Conservation (phyloP, 2,329 filamentous ascomycete species). For the Sclerotinia minor region DNA sequence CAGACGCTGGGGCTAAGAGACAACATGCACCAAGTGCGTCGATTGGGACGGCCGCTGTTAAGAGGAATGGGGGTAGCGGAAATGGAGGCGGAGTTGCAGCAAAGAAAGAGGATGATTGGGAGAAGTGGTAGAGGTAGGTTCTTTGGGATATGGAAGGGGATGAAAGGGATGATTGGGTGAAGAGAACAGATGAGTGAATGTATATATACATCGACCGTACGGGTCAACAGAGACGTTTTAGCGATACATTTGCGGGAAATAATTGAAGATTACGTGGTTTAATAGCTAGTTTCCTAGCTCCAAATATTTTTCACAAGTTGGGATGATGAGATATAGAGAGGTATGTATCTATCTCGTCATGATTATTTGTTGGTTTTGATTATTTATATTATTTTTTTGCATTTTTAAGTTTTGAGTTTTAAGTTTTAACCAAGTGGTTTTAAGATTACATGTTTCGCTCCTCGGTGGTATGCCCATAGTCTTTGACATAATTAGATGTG, state of each 20-base stretch:
- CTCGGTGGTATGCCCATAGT: too few relatives aligned
- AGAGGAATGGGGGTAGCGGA: slow-evolving; percentile 34
- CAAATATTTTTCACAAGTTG: not conserved
- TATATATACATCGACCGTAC: slow-evolving; percentile 6
- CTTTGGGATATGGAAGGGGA: not conserved
- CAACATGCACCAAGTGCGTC: slow-evolving; percentile 29
- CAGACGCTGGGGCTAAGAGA: slow-evolving; percentile 46
- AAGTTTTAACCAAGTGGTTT: too few relatives aligned
- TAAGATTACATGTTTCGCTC: too few relatives aligned
- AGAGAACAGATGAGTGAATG: slow-evolving; percentile 6
- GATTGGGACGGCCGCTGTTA: slow-evolving; percentile 40
- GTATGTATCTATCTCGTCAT: too few relatives aligned
- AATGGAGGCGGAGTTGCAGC: slow-evolving; percentile 27
- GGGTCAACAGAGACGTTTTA: not conserved
- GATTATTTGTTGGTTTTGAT: too few relatives aligned
- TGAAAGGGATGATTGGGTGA: not conserved
- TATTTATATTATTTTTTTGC: too few relatives aligned
- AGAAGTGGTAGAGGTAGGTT: slow-evolving; percentile 44
- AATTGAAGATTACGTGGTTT: not conserved
- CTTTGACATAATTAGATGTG: too few relatives aligned
- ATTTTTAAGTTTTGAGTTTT: too few relatives aligned
- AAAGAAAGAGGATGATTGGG: slow-evolving; percentile 62
- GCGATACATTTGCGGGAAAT: not conserved
- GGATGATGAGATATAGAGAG: too few relatives aligned
- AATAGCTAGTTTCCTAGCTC: not conserved